These are phyloP conservation scores for Calonectria crousiana DNA, from an alignment of 2,329 filamentous ascomycete genomes.

Conservation along the genomic window DNA sequence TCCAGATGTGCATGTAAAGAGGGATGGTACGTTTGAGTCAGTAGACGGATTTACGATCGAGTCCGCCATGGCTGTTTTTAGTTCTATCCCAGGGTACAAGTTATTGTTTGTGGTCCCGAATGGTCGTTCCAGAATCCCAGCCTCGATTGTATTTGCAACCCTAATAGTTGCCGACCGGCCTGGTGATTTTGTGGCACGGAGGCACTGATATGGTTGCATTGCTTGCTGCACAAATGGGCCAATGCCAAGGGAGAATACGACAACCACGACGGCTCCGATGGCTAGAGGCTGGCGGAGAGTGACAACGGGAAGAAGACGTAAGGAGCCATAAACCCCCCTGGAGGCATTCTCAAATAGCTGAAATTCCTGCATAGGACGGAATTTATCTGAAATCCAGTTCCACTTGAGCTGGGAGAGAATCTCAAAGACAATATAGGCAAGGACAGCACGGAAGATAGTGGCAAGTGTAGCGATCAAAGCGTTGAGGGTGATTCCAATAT, in stretches of 20 bases:
- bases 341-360: slow-evolving; percentile 17
- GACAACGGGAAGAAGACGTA: slow-evolving; percentile 6
- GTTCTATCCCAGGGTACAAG: neutral
- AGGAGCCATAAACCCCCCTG: slow-evolving; percentile 5
- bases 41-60: neutral
- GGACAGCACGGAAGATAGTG: slow-evolving; percentile 8
- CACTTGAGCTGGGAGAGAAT: slow-evolving; percentile 24
- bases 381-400: slow-evolving; percentile 7
- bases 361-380: slow-evolving; percentile 15
- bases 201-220: neutral
- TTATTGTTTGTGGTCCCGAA: neutral
- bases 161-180: neutral
- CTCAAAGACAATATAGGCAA: slow-evolving; percentile 14
- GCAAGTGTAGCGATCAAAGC: slow-evolving; percentile 15
- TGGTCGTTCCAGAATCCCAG: neutral
- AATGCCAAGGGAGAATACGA: neutral
- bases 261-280: slow-evolving; percentile 10
- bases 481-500: slow-evolving; percentile 14
- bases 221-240: neutral
- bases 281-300: slow-evolving; percentile 1
- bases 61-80: neutral
- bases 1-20: neutral
- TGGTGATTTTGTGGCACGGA: neutral
- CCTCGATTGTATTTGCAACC: neutral
- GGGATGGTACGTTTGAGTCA: neutral